phyloP scores from a whole-genome alignment of 352 stramenopile species.

The Phytopythium kandeliae region DNA sequence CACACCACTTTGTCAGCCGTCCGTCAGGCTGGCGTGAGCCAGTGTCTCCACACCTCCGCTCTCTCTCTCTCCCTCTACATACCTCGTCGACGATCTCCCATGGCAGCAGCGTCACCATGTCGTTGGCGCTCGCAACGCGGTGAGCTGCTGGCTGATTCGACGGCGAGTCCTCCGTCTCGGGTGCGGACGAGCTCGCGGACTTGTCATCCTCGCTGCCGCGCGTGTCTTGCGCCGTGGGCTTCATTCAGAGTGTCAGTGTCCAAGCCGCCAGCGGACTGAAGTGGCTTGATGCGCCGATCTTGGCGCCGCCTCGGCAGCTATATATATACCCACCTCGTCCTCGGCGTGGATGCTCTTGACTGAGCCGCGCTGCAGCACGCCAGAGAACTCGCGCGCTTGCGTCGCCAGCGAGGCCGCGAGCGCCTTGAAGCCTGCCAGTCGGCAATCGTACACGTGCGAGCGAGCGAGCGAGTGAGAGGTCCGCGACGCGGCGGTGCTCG shows the following conservation, averaged over 20 bases:
- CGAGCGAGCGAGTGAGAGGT: no score
- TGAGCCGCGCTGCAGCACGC: conserved; percentile 2
- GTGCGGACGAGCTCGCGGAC: conserved; percentile 11
- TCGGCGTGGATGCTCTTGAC: background rate
- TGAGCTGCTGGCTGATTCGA: background rate
- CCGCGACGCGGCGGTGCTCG: no score
- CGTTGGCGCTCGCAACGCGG: background rate
- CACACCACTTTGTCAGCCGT: background rate
- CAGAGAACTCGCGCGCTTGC: conserved; percentile 3
- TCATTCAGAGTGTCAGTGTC: background rate
- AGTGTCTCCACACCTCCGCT: no score
- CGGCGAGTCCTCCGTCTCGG: conserved; percentile 7
- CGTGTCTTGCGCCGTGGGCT: conserved; percentile 1
- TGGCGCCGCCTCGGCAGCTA: background rate
- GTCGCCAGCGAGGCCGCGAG: conserved; percentile 5
- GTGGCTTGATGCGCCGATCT: background rate
- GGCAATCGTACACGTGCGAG: background rate
- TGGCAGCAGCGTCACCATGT: conserved; percentile 23
- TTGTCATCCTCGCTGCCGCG: conserved; percentile 16
- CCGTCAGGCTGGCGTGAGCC: background rate
- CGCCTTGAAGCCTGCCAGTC: conserved; percentile 5
- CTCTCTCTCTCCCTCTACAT: no score
- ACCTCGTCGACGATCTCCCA: conserved; percentile 32
- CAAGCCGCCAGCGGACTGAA: background rate
- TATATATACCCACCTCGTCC: conserved; percentile 6